Percentiles rank a stretch among this genome's conserved stretches.
These are phyloP conservation scores for Entophlyctis luteolus DNA, from an alignment of 192 early-diverging fungal species.

Conservation along the genomic window DNA sequence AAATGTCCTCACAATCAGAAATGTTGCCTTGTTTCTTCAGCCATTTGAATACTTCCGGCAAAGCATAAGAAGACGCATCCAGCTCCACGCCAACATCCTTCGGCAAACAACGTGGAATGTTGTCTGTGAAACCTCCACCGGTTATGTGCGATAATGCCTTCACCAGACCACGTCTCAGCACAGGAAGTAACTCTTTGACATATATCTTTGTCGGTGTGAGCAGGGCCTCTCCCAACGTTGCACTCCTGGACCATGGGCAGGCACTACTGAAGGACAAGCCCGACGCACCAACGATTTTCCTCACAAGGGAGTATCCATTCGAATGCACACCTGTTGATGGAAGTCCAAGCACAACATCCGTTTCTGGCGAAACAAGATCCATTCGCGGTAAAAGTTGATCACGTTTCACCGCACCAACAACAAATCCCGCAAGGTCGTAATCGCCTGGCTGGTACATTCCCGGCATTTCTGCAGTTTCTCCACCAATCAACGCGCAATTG, in stretches of 20 bases:
- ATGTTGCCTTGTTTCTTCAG: constrained; percentile 79
- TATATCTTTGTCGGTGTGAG: constrained; percentile 94
- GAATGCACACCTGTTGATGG: constrained; percentile 97
- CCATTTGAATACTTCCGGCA: constrained; percentile 96
- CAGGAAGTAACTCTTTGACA: constrained; percentile 84
- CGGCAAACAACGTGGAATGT: constrained; percentile 94
- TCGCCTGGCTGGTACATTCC: constrained; percentile 81
- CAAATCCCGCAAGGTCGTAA: constrained; percentile 93
- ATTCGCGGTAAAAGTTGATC: constrained; percentile 79
- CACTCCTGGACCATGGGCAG: constrained; percentile 70
- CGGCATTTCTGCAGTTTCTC: constrained; percentile 99
- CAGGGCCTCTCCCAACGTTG: constrained; percentile 77
- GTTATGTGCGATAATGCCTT: constrained; percentile 99
- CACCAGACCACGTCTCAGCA: constrained; percentile 67
- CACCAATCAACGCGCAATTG: constrained; percentile 92
- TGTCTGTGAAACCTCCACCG: constrained; percentile 96
- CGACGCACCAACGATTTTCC: constrained; percentile 70
- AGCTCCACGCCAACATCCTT: constrained; percentile 72
- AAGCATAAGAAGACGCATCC: constrained; percentile 74
- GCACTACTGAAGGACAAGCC: constrained; percentile 70
- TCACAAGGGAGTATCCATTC: constrained; percentile 98
- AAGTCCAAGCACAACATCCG: constrained; percentile 83
- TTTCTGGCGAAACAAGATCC: constrained; percentile 64
- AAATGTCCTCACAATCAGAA: constrained; percentile 45
- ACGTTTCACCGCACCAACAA: constrained; percentile 94